Base-by-base conservation (phyloP, 768 basidiomycete species). In the Myochromella boudieri region DNA sequence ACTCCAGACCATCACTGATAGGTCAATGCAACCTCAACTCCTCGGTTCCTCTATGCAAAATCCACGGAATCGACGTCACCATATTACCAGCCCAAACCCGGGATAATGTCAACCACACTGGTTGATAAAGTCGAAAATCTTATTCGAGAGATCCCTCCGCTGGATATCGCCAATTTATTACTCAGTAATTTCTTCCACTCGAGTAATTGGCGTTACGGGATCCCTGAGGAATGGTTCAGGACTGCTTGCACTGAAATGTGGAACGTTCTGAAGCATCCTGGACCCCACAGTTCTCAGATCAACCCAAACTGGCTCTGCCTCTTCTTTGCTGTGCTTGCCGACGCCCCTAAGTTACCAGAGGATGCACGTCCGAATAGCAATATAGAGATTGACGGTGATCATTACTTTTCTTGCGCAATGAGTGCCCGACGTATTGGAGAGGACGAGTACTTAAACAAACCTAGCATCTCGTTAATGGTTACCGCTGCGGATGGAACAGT, bases 281-380 rank as follows among this genome's bases (percentile, higher is more conserved):
- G 53, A 43, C 53, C 53, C n/a, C 58, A 54, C 20, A 62, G 60
- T 47, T 58, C 68, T 17, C 67, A 71, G 39, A 64, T 78, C 55
- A 80, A 78, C 51, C 65, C 73, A 14, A 69, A 78, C 56, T 80
- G 76, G 76, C 58, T 80, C 12, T 68, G 65, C 15, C 68, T 81
- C 1, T 48, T 80, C n/a, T 80, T 76, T 50, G 66, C 76, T 12
- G 65, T 78, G 27, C 61, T 78, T 33, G 75, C 77, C 9, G 66
- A 68, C 31, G 65, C 72, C 6, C 73, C 74, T 4, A 54, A 55
- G 41, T 46, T 7, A 22, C 8, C 33, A 21, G 24, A 27, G 12
- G 20, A 17, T 17, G 39, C 17, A 10, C 21, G 37, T n/a, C n/a
- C n/a, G n/a, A n/a, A n/a, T n/a, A n/a, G n/a, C n/a, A n/a, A n/a